Percentiles rank a stretch among this genome's conserved stretches.
phyloP scores from a whole-genome alignment of 495 filamentous ascomycete species.

The Platismatia glauca region DNA sequence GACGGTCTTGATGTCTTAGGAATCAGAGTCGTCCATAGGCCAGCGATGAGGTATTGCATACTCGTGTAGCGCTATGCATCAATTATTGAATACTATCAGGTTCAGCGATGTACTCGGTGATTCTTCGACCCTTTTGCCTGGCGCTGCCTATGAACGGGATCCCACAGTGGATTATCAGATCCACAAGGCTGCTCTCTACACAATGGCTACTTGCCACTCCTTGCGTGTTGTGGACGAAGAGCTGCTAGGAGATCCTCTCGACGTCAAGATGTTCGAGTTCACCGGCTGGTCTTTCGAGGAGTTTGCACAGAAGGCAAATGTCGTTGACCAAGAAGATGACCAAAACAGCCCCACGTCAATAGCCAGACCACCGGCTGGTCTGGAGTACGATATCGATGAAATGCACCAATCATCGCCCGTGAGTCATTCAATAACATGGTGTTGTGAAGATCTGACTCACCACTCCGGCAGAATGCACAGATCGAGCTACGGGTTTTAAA shows the following conservation, averaged over 20 bases:
- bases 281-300: constrained; percentile 91
- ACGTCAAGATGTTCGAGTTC: constrained; percentile 98
- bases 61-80: neutral
- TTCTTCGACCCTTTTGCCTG: constrained; percentile 45
- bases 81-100: constrained; percentile 24
- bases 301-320: constrained; percentile 52
- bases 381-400: constrained; percentile 48
- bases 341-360: constrained; percentile 67
- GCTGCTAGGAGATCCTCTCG: constrained; percentile 85
- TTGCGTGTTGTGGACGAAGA: constrained; percentile 78
- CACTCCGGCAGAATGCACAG: neutral
- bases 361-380: constrained; percentile 64
- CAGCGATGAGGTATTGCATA: constrained; percentile 39
- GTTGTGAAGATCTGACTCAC: neutral
- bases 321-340: constrained; percentile 54
- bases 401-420: constrained; percentile 18
- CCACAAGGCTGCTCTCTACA: constrained; percentile 67
- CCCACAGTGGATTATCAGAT: constrained; percentile 51
- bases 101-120: constrained; percentile 55
- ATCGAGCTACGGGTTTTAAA: constrained; percentile 82
- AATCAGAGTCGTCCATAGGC: constrained; percentile 59
- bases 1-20: constrained; percentile 95
- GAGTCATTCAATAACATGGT: constrained; percentile 7
- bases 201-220: constrained; percentile 97
- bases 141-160: constrained; percentile 44